Evolutionary conservation across 371 early-diverging fungal species (phyloP).

Genomic region (Haplosporangium sp.): DNA sequence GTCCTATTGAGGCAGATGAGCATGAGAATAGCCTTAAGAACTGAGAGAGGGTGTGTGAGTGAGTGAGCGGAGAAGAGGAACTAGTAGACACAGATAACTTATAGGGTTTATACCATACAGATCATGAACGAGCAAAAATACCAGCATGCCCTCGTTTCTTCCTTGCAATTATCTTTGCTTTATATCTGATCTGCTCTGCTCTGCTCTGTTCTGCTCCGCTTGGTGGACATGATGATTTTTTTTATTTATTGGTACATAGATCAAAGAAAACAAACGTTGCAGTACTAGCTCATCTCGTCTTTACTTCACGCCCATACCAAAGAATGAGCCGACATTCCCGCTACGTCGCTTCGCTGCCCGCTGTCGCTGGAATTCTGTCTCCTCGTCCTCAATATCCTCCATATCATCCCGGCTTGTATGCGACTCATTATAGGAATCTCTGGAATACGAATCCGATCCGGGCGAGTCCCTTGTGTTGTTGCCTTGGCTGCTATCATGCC

Average conservation of each 20-base stretch:
- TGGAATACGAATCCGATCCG: constrained; percentile 43
- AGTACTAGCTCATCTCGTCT: not conserved
- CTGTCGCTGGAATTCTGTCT: constrained; percentile 22
- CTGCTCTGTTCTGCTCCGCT: too few species aligned
- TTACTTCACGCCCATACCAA: constrained; percentile 33
- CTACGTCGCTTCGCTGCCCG: constrained; percentile 50
- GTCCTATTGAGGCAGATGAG: constrained; percentile 40
- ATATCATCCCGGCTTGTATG: constrained; percentile 27
- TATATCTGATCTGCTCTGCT: too few species aligned
- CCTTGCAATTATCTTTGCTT: too few species aligned
- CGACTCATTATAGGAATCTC: constrained; percentile 29
- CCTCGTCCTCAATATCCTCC: constrained; percentile 39
- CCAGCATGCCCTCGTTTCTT: too few species aligned
- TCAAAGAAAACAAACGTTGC: too few species aligned
- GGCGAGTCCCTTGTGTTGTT: constrained; percentile 34
- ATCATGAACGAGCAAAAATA: too few species aligned
- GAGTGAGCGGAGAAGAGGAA: constrained; percentile 2
- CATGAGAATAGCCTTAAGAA: not conserved
- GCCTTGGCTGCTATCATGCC: constrained; percentile 38
- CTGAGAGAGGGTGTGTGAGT: not conserved
- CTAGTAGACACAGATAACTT: not conserved
- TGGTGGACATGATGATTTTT: too few species aligned
- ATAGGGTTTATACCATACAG: too few species aligned
- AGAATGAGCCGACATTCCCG: constrained; percentile 28
- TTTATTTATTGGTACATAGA: too few species aligned